phyloP scores from a whole-genome alignment of 1,284 basidiomycete genomes.

The Ganoderma sinense region DNA sequence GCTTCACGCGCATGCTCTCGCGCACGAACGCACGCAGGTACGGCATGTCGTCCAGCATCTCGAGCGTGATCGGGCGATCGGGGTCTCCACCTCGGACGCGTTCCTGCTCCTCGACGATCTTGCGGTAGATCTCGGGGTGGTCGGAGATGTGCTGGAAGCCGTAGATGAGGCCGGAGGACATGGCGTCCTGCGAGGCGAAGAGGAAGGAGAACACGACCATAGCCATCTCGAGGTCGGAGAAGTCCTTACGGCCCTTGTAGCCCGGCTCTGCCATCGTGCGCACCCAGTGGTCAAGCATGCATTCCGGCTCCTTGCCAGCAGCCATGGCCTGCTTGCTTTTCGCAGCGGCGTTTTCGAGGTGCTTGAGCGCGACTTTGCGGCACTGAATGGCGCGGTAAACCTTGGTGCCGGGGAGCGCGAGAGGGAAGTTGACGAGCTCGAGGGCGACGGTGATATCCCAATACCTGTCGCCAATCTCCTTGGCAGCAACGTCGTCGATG shows the following conservation, averaged over 20 bases:
- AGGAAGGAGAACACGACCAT: constrained; percentile 97
- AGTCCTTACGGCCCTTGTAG: constrained; percentile 86
- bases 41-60: constrained; percentile 92
- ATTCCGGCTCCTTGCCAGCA: constrained; percentile 82
- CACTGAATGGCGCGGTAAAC: constrained; percentile 95
- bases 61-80: constrained; percentile 85
- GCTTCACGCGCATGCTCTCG: constrained; percentile 91
- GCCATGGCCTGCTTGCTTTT: constrained; percentile 89
- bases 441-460: constrained; percentile 96
- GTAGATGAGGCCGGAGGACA: constrained; percentile 94
- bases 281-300: constrained; percentile 95
- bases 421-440: constrained; percentile 98
- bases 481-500: constrained; percentile 81
- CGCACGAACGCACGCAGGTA: constrained; percentile 94
- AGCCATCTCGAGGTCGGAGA: constrained; percentile 94
- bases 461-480: constrained; percentile 92
- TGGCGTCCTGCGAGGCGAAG: constrained; percentile 98
- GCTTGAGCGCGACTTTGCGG: constrained; percentile 88
- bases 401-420: constrained; percentile 96
- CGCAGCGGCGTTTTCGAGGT: constrained; percentile 83
- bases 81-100: constrained; percentile 83
- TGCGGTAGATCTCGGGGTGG: constrained; percentile 87
- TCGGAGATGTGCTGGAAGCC: constrained; percentile 97
- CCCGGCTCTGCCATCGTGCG: constrained; percentile 73
- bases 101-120: constrained; percentile 93